Conservation (phyloP, 345 rosid species). For the Salix suchowensis region DNA sequence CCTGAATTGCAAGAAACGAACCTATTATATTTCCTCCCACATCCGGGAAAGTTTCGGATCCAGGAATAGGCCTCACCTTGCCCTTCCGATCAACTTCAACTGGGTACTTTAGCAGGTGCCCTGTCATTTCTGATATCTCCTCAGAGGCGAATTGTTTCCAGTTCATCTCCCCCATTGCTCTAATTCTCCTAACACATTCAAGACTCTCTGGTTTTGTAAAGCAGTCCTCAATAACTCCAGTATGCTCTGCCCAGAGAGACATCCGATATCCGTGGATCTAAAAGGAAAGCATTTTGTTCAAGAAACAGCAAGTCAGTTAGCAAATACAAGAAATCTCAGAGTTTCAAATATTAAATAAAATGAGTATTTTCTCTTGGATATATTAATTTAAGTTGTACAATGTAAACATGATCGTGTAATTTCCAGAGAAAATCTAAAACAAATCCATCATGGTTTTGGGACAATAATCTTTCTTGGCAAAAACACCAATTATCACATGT, state of each 20-base stretch:
- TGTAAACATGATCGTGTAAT: not conserved
- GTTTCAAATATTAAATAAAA: not conserved
- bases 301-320: constrained; percentile 1
- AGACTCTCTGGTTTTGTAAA: constrained; percentile 62
- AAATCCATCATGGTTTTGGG: not conserved
- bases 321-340: not conserved
- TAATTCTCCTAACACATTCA: constrained; percentile 74
- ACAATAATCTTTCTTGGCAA: not conserved
- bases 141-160: constrained; percentile 73
- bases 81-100: constrained; percentile 77
- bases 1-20: constrained; percentile 73
- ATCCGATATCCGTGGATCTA: constrained; percentile 88
- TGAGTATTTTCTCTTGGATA: not conserved
- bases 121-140: constrained; percentile 69
- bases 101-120: constrained; percentile 82
- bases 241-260: constrained; percentile 97
- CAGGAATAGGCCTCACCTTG: constrained; percentile 68
- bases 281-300: constrained; percentile 1
- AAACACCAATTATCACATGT: not conserved
- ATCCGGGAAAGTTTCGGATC: constrained; percentile 73
- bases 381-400: not conserved
- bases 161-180: constrained; percentile 50
- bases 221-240: constrained; percentile 55
- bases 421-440: not conserved
- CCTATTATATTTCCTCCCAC: constrained; percentile 81